Evolutionary conservation across 2,329 filamentous ascomycete genomes (phyloP), one percentile per base, ranked within the genome.

Genomic region (Ascochyta viciae-villosae): DNA sequence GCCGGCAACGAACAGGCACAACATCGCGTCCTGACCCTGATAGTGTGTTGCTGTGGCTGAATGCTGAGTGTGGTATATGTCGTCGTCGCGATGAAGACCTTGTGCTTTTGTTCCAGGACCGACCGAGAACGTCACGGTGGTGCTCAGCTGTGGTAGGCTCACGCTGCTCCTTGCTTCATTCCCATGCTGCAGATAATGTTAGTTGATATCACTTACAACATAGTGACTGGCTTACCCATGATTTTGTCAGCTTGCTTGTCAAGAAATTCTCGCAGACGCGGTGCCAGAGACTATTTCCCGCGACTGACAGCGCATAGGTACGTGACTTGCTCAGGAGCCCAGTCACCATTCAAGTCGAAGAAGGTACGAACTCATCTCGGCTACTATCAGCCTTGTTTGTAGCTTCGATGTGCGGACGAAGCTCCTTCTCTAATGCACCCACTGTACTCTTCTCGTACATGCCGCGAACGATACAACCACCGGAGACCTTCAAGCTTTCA

Each of bases 1-100:
- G 6, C 64, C 75, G 0, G 70, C 75, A 7, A 77, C 70, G 49
- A 77, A 77, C 27, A 76, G 67, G 33, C 73, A 70, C 35, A 73
- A 53, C 39, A 64, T 64, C 4, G 62, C 62, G 16, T 73, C 70
- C 9, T 63, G 62, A 9, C 58, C 63, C 2, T 62, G 53, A 10
- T 60, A 43, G 27, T 68, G 57, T 16, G 58, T 44, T 7, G 48
- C 33, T 2, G 52, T 41, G 24, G 62, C 54, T 1, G 58, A 53
- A 16, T 66, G 59, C 9, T 65, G 48, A 9, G 57, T 62, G 50
- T 74, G 68, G 47, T 69, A 63, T 34, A 68, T 68, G 42, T 64
- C 60, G 50, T 64, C 60, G 50, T 73, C 69, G 4, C 71, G 63
- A 52, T 71, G 70, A 6, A 74, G 61, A 5, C 54, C 56, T 47